These are phyloP conservation scores for Trichoderma parareesei DNA, from an alignment of 495 filamentous ascomycete species.

Conservation along the genomic window DNA sequence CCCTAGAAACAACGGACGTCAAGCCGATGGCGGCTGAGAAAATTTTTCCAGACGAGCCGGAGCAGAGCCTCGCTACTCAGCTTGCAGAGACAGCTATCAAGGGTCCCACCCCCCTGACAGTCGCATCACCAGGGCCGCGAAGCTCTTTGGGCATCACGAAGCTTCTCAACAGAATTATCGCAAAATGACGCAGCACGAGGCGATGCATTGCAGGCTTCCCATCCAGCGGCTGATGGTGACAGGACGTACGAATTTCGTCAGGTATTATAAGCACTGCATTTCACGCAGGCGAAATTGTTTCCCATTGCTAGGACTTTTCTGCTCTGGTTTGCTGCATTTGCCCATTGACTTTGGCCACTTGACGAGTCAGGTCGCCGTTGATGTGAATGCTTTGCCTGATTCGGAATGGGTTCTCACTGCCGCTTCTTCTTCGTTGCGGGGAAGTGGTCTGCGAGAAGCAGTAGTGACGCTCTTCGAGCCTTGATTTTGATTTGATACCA, in stretches of 20 bases:
- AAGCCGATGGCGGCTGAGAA: background rate
- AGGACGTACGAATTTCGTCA: too few relatives aligned
- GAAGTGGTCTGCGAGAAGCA: too few relatives aligned
- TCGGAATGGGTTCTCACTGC: too few relatives aligned
- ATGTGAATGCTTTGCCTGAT: too few relatives aligned
- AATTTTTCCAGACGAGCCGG: slow-evolving; percentile 5
- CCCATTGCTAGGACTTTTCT: too few relatives aligned
- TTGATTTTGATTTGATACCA: too few relatives aligned
- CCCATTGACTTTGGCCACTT: too few relatives aligned
- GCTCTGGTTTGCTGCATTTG: too few relatives aligned
- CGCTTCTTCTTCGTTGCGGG: too few relatives aligned
- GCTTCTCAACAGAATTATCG: background rate
- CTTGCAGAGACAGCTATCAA: background rate
- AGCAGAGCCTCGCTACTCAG: slow-evolving; percentile 6
- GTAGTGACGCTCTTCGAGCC: background rate
- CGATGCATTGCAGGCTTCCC: background rate
- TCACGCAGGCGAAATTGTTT: too few relatives aligned
- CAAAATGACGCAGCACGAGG: background rate
- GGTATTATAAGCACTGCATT: too few relatives aligned
- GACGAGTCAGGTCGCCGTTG: too few relatives aligned
- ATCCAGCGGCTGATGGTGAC: background rate
- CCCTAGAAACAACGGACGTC: background rate
- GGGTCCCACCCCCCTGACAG: background rate
- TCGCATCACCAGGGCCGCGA: background rate
- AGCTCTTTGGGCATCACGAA: background rate